Evolutionary conservation across 2,329 filamentous ascomycete genomes (phyloP), one percentile per base, ranked within the genome.

Genomic region (Fusarium zealandicum): DNA sequence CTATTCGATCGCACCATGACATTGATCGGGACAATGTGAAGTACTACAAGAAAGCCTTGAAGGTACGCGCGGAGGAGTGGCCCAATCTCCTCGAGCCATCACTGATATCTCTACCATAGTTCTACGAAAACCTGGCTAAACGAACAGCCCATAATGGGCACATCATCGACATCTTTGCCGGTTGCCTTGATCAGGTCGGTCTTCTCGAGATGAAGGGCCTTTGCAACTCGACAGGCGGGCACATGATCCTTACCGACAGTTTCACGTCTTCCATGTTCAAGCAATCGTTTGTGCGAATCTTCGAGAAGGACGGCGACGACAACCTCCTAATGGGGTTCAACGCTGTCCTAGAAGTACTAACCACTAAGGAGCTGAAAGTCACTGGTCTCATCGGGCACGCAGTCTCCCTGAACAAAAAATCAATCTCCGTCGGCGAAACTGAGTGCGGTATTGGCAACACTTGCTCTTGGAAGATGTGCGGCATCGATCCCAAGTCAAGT

Each of bases 251-350:
- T 62, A 98, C 95, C 2, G 95, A 99, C 74, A 97, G 93, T 73
- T 99, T 99, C 73, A 98, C 93, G 4, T 96, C 95, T 0, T 98
- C 93, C 53, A 97, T 99, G 88, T 99, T 98, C 82, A 97, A 95
- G 78, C 95, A 99, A 73, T 98, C 95, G 0, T 99, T 99, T 70
- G 89, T 96, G 44, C 89, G 96, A 54, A 88, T 99, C 14, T 99
- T 99, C 70, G 95, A 99, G 73, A 97, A 97, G 76, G 95, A 99
- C 70, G 91, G 84, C 2, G 89, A 96, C 54, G 95, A 97, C 64
- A 96, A 97, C 72, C 83, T 99, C 12, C 78, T 96, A 9, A 99
- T 99, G 95, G 95, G 92, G 37, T 99, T 99, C 80, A 99, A 99
- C 70, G 95, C 92, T 27, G 92, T 93, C 10, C 82, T 99, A 11